Base-by-base conservation (phyloP, 768 basidiomycete species). In the Termitomyces sp. region DNA sequence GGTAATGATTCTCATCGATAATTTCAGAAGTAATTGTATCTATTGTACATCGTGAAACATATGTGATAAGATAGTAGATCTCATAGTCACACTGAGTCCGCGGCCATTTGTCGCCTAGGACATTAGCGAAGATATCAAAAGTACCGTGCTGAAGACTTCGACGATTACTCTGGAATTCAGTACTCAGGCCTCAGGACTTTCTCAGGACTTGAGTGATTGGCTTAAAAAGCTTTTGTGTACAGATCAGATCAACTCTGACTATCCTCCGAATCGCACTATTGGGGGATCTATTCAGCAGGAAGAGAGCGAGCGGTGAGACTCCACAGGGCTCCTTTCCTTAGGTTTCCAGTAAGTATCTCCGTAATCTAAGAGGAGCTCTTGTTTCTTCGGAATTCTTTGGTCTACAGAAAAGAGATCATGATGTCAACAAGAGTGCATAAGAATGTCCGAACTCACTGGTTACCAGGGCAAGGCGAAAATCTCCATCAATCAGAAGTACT, bases 401-500 rank as follows among this genome's bases (percentile, higher is more conserved):
- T 1, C 45, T 47, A 35, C 31, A 8, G 34, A n/a, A 25, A 29
- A 14, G 6, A 16, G 12, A 19, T 32, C 40, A 46, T 34, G 6
- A 37, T 25, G 4, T 19, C n/a, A 47, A 29, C n/a, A 46, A 44
- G 25, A 14, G 34, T 12, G 14, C 19, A 38, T 19, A 4, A 40
- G 25, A 19, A 38, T 38, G 16, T 32, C 19, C 8, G 1, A 40
- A 46, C 54, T 35, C 45, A 55, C 54, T 55, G 14, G 54, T 40
- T n/a, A 46, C n/a, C 11, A 55, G 37, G 37, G 19, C 54, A 44
- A 55, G 16, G n/a, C 54, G 45, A 55, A 46, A 46, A 46, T 55
- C 54, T 47, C 54, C 54, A 7, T 55, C 54, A 46, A 55, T 40
- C 23, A 55, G 27, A 10, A 47, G 38, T 45, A 54, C 54, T 46